phyloP scores from a whole-genome alignment of 768 basidiomycete species.

The Suillus clintonianus region DNA sequence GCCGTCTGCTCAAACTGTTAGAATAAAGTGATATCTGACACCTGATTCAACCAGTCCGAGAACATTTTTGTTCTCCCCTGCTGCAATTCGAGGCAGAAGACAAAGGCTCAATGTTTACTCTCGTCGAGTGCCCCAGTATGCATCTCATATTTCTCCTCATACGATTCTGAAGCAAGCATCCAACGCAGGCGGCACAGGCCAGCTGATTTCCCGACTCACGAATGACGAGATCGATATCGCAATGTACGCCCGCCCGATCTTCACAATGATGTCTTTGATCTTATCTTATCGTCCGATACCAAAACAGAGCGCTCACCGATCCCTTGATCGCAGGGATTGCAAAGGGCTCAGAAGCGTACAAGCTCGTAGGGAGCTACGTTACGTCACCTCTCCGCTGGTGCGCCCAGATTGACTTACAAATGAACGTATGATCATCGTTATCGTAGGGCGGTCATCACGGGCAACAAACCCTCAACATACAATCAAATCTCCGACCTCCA shows the following conservation, averaged over 20 bases:
- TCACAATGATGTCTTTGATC: constrained; percentile 1
- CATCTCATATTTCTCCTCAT: background rate
- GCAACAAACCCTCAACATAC: constrained; percentile 64
- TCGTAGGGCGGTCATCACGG: constrained; percentile 89
- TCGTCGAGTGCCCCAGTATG: constrained; percentile 89
- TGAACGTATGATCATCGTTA: background rate
- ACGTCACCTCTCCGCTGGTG: constrained; percentile 87
- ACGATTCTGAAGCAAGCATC: constrained; percentile 9
- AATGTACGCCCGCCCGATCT: constrained; percentile 46
- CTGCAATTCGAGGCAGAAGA: constrained; percentile 81
- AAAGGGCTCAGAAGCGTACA: constrained; percentile 85
- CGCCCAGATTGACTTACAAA: constrained; percentile 12
- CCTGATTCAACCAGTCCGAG: constrained; percentile 52
- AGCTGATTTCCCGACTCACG: constrained; percentile 73
- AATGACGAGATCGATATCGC: constrained; percentile 82
- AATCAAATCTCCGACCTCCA: constrained; percentile 72
- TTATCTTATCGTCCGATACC: constrained; percentile 4
- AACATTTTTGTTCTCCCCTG: constrained; percentile 92
- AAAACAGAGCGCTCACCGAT: constrained; percentile 80
- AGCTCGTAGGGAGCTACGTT: constrained; percentile 91
- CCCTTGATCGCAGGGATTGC: constrained; percentile 90
- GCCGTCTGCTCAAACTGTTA: background rate
- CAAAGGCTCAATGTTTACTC: constrained; percentile 68
- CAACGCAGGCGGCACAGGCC: constrained; percentile 76
- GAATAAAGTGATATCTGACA: background rate